Percentiles rank a stretch among this genome's conserved stretches.
Evolutionary conservation across 306 rosid species (phyloP).

Genomic region (Gastrolobium bilobum): DNA sequence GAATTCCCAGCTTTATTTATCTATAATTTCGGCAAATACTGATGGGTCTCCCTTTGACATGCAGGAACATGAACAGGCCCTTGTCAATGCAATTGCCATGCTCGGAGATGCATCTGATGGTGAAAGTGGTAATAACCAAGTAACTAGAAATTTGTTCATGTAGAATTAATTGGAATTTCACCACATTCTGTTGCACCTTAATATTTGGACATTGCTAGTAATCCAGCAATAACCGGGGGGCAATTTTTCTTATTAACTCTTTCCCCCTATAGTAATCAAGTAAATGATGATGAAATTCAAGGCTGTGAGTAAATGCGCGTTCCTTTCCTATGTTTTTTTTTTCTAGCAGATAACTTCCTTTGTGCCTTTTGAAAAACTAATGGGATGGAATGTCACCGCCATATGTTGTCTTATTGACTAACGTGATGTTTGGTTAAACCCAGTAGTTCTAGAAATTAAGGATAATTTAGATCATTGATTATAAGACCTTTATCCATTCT

Average conservation of each 20-base stretch:
- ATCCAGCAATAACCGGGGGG: constrained; percentile 39
- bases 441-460: constrained; percentile 20
- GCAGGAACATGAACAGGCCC: constrained; percentile 91
- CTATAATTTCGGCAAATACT: constrained; percentile 23
- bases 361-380: neutral
- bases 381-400: neutral
- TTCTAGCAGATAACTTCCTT: neutral
- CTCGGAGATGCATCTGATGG: constrained; percentile 88
- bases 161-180: constrained; percentile 46
- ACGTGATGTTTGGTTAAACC: constrained; percentile 3
- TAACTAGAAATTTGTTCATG: constrained; percentile 44
- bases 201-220: constrained; percentile 47
- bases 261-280: constrained; percentile 13
- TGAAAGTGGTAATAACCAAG: constrained; percentile 90
- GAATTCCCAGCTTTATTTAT: neutral
- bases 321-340: constrained; percentile 29
- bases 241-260: constrained; percentile 6
- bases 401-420: neutral
- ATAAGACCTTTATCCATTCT: constrained; percentile 28
- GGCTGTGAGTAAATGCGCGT: neutral
- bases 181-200: constrained; percentile 59
- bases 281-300: constrained; percentile 27
- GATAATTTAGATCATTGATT: constrained; percentile 37
- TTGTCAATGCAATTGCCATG: constrained; percentile 82
- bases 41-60: constrained; percentile 45